A percentile compares a stretch with the other conserved stretches of the same genome.
phyloP scores from a whole-genome alignment of 2,329 filamentous ascomycete species.

The Monosporascus ibericus region DNA sequence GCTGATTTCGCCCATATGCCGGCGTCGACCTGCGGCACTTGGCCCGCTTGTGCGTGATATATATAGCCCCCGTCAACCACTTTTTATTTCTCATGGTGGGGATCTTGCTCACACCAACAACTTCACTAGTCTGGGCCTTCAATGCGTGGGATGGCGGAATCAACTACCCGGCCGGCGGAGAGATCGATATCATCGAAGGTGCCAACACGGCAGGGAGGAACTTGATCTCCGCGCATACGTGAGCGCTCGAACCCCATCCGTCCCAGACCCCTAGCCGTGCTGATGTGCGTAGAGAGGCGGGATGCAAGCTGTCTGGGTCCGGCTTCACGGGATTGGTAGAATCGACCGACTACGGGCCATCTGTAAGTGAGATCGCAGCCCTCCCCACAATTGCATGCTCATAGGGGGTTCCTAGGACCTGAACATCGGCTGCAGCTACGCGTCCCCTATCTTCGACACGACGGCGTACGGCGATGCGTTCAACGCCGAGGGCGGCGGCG shows the following conservation, averaged over 20 bases:
- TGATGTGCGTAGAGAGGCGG: constrained; percentile 11
- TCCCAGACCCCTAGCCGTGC: not conserved
- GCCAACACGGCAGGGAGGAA: constrained; percentile 57
- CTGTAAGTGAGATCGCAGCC: constrained; percentile 9
- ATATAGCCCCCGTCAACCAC: not conserved
- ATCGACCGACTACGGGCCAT: constrained; percentile 18
- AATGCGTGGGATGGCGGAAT: constrained; percentile 30
- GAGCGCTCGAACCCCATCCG: constrained; percentile 6
- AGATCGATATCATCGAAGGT: constrained; percentile 67
- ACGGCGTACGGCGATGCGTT: constrained; percentile 56
- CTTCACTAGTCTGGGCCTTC: constrained; percentile 42
- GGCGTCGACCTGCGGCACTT: constrained; percentile 61
- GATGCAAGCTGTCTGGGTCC: constrained; percentile 15
- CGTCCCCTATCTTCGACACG: constrained; percentile 33
- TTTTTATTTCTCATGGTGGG: not conserved
- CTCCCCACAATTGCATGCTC: not conserved
- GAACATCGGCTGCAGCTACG: constrained; percentile 41
- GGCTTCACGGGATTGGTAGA: constrained; percentile 19
- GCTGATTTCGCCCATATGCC: constrained; percentile 72
- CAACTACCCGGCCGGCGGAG: constrained; percentile 57
- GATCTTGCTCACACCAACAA: constrained; percentile 7
- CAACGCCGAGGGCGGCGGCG: constrained; percentile 59
- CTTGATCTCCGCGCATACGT: constrained; percentile 57
- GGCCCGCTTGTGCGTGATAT: constrained; percentile 58
- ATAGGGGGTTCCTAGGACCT: constrained; percentile 27